Base-by-base conservation (phyloP, 257 asterid genomes). In the Echium plantagineum region DNA sequence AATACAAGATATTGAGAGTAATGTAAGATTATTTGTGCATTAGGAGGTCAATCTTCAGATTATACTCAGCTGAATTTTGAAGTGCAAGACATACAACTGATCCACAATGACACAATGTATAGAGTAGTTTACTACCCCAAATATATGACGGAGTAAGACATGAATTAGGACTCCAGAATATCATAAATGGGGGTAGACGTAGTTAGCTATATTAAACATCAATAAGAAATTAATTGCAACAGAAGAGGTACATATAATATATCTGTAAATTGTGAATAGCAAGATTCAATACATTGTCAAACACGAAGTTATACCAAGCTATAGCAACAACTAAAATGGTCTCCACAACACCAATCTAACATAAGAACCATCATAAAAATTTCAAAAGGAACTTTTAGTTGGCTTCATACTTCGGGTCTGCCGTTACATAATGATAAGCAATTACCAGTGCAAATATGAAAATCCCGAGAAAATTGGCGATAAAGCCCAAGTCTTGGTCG, bases 391-490 rank as follows among this genome's bases (percentile, higher is more conserved):
- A 61, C 70, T 61, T 71, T 67, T 80, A 91, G 73, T 84, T 91
- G 71, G 83, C 94, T 78, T 86, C 97, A 51, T 91, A 89, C 60
- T 91, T 89, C 2, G 95, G 94, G 72, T 91, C 97, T 2, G 94
- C 97, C 87, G 83, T 66, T 65, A 91, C 98, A 47, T 85, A 88
- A 63, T 91, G 97, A 67, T 91, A 91, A 48, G 95, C 95, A 55
- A 91, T 80, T 68, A 91, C 97, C 77, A 88, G 81, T 35, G 75
- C 74, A 63, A 91, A 88, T 47, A 89, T 84, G 73, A 84, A 84
- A 66, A 91, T 84, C 12, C 98, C 98, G 20, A 91, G 95, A 71
- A 91, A 81, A 71, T 91, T 91, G 90, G 98, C 98, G 57, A 91
- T 76, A 83, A 91, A 91, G 59, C 98, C 97, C 70, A 91, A 74